phyloP scores from a whole-genome alignment of 2,329 filamentous ascomycete genomes.

The Ophiosphaerella narmari region DNA sequence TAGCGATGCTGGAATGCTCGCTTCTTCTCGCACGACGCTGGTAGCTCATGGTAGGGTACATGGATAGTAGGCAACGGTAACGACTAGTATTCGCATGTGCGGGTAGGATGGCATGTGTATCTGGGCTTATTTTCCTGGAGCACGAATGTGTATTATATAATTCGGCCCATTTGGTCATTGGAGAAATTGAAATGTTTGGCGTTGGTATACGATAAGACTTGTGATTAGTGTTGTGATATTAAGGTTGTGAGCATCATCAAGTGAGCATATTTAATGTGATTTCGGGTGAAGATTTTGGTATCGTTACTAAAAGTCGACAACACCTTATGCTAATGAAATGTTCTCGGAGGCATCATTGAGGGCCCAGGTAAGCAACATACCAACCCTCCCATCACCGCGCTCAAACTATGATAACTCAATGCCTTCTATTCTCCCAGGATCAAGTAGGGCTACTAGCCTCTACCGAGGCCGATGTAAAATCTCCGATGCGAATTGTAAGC shows the following conservation, averaged over 20 bases:
- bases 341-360: no score
- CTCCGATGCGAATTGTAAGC: no score
- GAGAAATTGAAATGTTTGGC: background rate
- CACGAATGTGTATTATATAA: constrained; percentile 4
- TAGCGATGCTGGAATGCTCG: constrained; percentile 33
- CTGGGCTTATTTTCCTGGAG: background rate
- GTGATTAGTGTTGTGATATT: background rate
- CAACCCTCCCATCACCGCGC: no score
- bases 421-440: no score
- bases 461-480: no score
- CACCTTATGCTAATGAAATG: no score
- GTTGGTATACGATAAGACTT: background rate
- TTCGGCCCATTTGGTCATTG: constrained; percentile 2
- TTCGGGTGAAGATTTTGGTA: background rate
- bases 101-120: background rate
- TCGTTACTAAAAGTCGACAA: background rate
- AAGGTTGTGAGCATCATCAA: no score
- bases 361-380: no score
- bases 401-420: no score
- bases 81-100: constrained; percentile 1
- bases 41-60: background rate
- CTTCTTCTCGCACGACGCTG: constrained; percentile 8
- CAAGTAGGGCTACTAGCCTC: no score
- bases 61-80: background rate
- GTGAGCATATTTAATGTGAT: background rate